Percentiles rank a stretch among this genome's conserved stretches.
phyloP scores from a whole-genome alignment of 176 grass and related monocot genomes.

The Secale cereale region DNA sequence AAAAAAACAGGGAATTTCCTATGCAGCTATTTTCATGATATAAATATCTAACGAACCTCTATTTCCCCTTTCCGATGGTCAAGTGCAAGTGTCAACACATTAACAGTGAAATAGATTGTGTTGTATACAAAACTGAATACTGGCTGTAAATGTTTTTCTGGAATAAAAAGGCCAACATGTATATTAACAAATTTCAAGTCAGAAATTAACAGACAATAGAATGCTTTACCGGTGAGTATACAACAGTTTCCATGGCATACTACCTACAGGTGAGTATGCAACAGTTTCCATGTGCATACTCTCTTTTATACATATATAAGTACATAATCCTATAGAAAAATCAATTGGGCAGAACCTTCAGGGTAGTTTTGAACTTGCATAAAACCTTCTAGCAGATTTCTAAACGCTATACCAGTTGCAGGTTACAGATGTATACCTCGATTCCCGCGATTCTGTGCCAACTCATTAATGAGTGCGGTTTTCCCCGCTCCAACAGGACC shows the following conservation, averaged over 20 bases:
- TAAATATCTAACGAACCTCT: background rate
- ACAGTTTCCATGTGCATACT: background rate
- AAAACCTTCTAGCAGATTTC: background rate
- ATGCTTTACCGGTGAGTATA: background rate
- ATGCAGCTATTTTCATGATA: background rate
- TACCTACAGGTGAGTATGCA: background rate
- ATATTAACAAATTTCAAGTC: constrained; percentile 18
- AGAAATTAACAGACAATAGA: background rate
- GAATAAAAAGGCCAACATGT: background rate
- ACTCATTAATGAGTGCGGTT: constrained; percentile 77
- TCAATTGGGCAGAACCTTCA: background rate
- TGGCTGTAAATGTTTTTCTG: background rate
- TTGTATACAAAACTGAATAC: background rate
- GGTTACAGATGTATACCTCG: constrained; percentile 48
- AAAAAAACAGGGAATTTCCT: background rate
- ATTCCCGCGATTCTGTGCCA: constrained; percentile 54
- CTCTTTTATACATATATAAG: background rate
- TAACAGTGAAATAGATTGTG: background rate
- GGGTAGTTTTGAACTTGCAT: background rate
- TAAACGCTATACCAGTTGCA: constrained; percentile 1
- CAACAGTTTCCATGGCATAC: background rate
- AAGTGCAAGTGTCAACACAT: constrained; percentile 2
- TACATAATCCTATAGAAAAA: background rate
- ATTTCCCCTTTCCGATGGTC: background rate
- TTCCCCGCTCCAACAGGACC: constrained; percentile 90